phyloP scores from a whole-genome alignment of 306 rosid species.

The Sicyos edulis region DNA sequence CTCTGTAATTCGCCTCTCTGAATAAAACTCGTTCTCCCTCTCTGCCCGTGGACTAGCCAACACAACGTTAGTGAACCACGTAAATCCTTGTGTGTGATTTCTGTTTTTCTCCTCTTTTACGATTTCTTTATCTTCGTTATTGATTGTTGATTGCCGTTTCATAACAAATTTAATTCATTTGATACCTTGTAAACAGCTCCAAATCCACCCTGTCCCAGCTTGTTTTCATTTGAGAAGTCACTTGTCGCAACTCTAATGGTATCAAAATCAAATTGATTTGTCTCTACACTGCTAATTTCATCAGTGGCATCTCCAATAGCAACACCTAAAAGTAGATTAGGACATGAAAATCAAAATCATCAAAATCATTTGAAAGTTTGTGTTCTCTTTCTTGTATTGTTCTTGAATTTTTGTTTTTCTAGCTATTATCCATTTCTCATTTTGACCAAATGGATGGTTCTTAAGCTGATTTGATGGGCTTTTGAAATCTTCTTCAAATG shows the following conservation, averaged over 20 bases:
- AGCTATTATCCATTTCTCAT: constrained; percentile 8
- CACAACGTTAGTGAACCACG: too few species aligned
- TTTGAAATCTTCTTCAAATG: too few species aligned
- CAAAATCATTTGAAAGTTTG: background rate
- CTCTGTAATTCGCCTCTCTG: too few species aligned
- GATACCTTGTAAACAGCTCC: too few species aligned
- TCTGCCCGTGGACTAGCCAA: too few species aligned
- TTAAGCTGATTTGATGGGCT: background rate
- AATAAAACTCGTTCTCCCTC: too few species aligned
- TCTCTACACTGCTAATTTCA: background rate
- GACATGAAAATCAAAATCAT: too few species aligned
- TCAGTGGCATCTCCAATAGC: background rate
- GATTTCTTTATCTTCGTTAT: too few species aligned
- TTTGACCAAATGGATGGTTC: background rate
- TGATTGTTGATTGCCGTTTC: too few species aligned
- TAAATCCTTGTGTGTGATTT: too few species aligned
- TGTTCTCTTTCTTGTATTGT: background rate
- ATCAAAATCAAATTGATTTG: background rate
- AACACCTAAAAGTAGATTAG: background rate
- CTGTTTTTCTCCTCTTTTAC: too few species aligned
- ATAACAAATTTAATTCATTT: too few species aligned
- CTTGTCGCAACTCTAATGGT: background rate
- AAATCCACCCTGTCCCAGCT: constrained; percentile 11
- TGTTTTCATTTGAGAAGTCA: background rate
- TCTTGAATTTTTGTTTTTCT: constrained; percentile 2